Conservation (phyloP, 108 stramenopile species). For the Aurantiochytrium sp. region DNA sequence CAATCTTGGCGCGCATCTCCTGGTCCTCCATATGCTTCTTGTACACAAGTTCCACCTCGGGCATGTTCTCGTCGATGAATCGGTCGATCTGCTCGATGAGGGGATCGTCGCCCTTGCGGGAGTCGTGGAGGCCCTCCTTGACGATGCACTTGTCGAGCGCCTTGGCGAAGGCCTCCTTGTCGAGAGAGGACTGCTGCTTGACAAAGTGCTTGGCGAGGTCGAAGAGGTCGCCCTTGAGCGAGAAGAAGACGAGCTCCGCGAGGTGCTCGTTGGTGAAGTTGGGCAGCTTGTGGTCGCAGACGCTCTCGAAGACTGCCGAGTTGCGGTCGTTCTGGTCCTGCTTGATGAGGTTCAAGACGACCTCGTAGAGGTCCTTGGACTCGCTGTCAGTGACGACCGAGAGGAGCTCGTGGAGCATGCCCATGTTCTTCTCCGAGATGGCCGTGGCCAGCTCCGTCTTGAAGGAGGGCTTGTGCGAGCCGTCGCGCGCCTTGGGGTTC, state of each 20-base stretch:
- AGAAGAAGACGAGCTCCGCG: not conserved
- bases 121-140: not conserved
- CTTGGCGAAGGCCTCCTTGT: slow-evolving; percentile 9
- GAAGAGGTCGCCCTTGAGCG: not conserved
- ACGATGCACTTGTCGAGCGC: not conserved
- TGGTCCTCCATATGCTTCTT: slow-evolving; percentile 9
- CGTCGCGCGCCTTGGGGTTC: not conserved
- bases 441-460: not conserved
- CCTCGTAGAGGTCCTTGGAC: not conserved
- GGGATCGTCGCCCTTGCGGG: not conserved
- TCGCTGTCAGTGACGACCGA: not conserved
- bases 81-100: slow-evolving; percentile 3
- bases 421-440: not conserved
- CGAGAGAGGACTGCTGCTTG: not conserved
- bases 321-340: not conserved
- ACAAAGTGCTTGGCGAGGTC: not conserved
- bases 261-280: slow-evolving; percentile 36
- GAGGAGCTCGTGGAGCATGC: slow-evolving; percentile 10
- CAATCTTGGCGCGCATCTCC: slow-evolving; percentile 1
- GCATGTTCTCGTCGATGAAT: not conserved
- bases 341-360: not conserved
- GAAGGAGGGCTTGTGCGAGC: not conserved
- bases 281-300: not conserved
- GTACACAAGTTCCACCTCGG: slow-evolving; percentile 8
- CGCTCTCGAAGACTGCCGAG: not conserved